Evolutionary conservation across 2,329 filamentous ascomycete species (phyloP), one percentile per base, ranked within the genome.

Genomic region (Pseudofabraea citricarpa): DNA sequence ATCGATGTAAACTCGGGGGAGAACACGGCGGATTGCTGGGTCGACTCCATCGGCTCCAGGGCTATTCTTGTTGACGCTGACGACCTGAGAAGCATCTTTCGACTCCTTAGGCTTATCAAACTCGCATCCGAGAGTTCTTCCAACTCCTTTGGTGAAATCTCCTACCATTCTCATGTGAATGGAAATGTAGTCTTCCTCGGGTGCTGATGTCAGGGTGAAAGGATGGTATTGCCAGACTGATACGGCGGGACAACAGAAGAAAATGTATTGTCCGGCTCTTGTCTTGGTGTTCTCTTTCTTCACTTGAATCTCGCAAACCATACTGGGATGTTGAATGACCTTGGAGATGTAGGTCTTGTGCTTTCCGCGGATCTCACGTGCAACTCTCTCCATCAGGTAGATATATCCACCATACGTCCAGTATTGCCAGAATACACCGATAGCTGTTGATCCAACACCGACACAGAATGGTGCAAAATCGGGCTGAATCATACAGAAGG

Each of bases 161-260:
- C 87, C 87, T n/a, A 83, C 81, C 59, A 86, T 81, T 61, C 87
- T 83, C 61, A 94, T 80, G 65, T 94, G 88, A 29, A 94, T 82
- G 2, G 87, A 91, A 54, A 93, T 90, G 65, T 91, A 91, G 63
- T 93, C 87, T 68, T 94, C 88, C 66, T 94, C 88, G 3, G 88
- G 87, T 1, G 88, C 88, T 49, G 85, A 90, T 10, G 88, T 94
- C 38, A 93, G 72, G 2, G 87, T 91, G 64, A 93, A 93, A 1
- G 87, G 87, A 56, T 91, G 87, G 61, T 93, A 91, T 66, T 93
- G 87, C 86, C 86, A 93, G 36, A 93, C 73, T 1, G 87, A 91
- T 13, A 93, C 81, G 52, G 88, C 86, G 1, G 88, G 88, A 62
- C 87, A 93, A 71, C 85, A 91, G 55, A 93, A 74, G 70, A 91